Evolutionary conservation across 2,329 filamentous ascomycete species (phyloP), one percentile per base, ranked within the genome.

Genomic region (Monosporascus ibericus): DNA sequence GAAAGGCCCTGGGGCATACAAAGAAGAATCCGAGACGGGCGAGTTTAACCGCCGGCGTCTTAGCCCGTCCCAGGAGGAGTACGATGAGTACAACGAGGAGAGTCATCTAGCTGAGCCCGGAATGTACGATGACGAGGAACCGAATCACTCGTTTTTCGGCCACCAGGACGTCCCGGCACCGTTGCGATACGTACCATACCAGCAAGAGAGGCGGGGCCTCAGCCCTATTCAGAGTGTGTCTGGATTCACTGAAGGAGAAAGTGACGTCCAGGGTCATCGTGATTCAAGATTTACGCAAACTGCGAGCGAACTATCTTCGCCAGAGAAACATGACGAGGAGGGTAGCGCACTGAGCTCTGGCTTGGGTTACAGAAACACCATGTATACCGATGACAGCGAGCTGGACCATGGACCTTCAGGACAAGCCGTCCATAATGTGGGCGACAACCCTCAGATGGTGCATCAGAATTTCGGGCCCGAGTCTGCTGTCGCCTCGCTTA

Each of bases 221-320:
- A 96, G 92, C 65, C 92, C 92, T 0, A 92, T 95, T 54, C 92
- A 94, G 60, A 96, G 92, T 62, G 89, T 96, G 17, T 92, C 90
- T 11, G 94, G 92, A 56, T 92, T 91, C 63, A 86, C 83, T 4
- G 85, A 91, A 62, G 82, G 84, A 47, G 83, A 83, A 50, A 85
- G 77, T 61, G 79, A 85, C 55, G 72, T 74, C 27, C 77, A 77
- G 36, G 71, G 72, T 30, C 81, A 80, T 61, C 80, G 80, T 48
- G 78, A 85, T 53, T 82, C 83, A 1, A 71, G 76, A 52, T 71
- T 79, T 34, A 78, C 78, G 44, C 76, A 75, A 15, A 68, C 67
- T 17, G 68, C 70, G 3, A 74, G 72, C 20, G 79, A 77, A 1
- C 73, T 85, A 27, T 84, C 85, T 1, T 87, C 87, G 1, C 75